These are phyloP conservation scores for Lactarius evosmus DNA, from an alignment of 768 basidiomycete genomes.

Conservation along the genomic window DNA sequence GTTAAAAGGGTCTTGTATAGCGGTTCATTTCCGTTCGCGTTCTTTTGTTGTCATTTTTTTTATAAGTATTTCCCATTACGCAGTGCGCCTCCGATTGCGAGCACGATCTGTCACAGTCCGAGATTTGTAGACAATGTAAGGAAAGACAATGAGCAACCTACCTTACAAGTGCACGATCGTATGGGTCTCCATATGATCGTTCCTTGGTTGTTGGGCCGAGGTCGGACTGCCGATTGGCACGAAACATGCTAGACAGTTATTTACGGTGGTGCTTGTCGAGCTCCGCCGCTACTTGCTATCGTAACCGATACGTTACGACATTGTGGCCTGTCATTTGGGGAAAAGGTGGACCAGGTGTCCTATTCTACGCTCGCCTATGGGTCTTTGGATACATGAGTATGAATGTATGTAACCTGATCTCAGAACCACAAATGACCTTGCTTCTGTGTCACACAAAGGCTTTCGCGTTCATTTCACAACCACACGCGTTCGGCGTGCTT, in stretches of 20 bases:
- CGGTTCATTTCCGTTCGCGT: constrained; percentile 43
- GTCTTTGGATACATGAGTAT: constrained; percentile 62
- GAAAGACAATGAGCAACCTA: constrained; percentile 22
- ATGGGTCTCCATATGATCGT: neutral
- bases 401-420: constrained; percentile 67
- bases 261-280: constrained; percentile 51
- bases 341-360: too few relatives aligned
- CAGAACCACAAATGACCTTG: constrained; percentile 34
- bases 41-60: constrained; percentile 3
- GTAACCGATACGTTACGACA: neutral
- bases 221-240: constrained; percentile 43
- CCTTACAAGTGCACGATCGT: neutral
- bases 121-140: constrained; percentile 53
- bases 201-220: neutral
- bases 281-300: neutral
- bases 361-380: constrained; percentile 65
- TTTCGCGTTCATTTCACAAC: neutral
- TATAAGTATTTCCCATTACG: constrained; percentile 37
- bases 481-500: constrained; percentile 1
- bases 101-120: constrained; percentile 52
- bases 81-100: constrained; percentile 63
- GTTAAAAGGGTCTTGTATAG: constrained; percentile 32
- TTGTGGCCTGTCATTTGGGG: neutral
- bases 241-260: constrained; percentile 48
- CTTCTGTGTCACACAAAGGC: neutral